Percentiles rank a stretch among this genome's conserved stretches.
phyloP scores from a whole-genome alignment of 257 asterid species.

The Henckelia pumila region DNA sequence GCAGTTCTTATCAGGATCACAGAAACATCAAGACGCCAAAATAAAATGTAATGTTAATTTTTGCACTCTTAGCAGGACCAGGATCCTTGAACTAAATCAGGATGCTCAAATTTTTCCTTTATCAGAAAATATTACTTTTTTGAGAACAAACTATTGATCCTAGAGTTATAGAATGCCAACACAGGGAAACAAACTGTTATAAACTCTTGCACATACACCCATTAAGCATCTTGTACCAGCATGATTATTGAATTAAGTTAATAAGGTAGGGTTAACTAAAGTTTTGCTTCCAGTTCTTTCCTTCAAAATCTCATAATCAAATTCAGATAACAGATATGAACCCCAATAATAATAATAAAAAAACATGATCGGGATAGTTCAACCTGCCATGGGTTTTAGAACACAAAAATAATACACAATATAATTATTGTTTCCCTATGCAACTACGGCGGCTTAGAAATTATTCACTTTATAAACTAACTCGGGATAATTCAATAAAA shows the following conservation, averaged over 20 bases:
- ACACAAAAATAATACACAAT: neutral
- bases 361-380: constrained; percentile 11
- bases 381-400: neutral
- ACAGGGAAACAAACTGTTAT: neutral
- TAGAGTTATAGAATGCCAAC: neutral
- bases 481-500: too few relatives aligned
- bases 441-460: neutral
- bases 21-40: too few relatives aligned
- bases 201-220: constrained; percentile 4
- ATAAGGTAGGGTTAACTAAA: neutral
- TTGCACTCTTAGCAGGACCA: too few relatives aligned
- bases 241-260: constrained; percentile 11
- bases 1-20: too few relatives aligned
- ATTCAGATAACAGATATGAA: constrained; percentile 17
- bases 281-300: neutral
- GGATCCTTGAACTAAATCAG: too few relatives aligned
- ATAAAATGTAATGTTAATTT: too few relatives aligned
- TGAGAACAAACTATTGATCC: constrained; percentile 6
- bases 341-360: neutral
- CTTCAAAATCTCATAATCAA: constrained; percentile 8
- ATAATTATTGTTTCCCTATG: neutral
- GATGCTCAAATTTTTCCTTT: too few relatives aligned
- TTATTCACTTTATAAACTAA: constrained; percentile 7
- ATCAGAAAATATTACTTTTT: neutral
- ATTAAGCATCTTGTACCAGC: constrained; percentile 10